phyloP scores from a whole-genome alignment of 2,329 filamentous ascomycete genomes.

The Stemphylium lycopersici region DNA sequence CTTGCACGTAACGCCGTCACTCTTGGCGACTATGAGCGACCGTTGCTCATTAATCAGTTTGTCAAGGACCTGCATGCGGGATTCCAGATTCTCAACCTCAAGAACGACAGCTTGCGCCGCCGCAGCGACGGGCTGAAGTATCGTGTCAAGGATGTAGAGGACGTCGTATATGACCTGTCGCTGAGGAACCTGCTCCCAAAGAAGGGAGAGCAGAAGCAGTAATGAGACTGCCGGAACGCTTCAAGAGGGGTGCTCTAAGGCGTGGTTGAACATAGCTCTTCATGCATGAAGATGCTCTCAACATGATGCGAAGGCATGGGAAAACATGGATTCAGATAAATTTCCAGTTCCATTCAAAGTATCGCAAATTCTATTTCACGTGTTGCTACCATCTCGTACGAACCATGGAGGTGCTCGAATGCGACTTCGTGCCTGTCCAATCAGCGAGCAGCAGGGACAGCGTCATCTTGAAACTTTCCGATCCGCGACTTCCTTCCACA shows the following conservation, averaged over 20 bases:
- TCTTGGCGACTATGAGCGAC: constrained; percentile 83
- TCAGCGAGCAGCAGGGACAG: constrained; percentile 26
- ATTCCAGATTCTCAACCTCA: constrained; percentile 96
- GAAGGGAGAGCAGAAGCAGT: constrained; percentile 23
- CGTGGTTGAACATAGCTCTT: neutral
- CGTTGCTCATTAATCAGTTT: constrained; percentile 86
- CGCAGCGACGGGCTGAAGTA: constrained; percentile 95
- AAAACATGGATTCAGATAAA: neutral
- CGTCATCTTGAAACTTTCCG: constrained; percentile 19
- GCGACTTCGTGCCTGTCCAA: neutral
- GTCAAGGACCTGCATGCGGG: constrained; percentile 95
- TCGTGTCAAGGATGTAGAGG: constrained; percentile 95
- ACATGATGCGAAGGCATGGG: neutral
- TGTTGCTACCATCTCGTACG: neutral
- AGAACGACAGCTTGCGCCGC: constrained; percentile 90
- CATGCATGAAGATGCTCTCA: neutral
- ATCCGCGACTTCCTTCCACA: constrained; percentile 21
- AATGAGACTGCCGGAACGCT: neutral
- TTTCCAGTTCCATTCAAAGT: neutral
- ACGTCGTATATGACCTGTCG: constrained; percentile 94
- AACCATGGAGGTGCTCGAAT: constrained; percentile 10
- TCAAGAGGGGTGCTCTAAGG: neutral
- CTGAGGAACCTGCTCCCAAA: constrained; percentile 74
- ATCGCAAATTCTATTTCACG: neutral
- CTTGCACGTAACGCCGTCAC: constrained; percentile 95